A percentile compares a stretch with the other conserved stretches of the same genome.
These are phyloP conservation scores for Pisolithus sp. DNA, from an alignment of 768 basidiomycete species.

Conservation along the genomic window DNA sequence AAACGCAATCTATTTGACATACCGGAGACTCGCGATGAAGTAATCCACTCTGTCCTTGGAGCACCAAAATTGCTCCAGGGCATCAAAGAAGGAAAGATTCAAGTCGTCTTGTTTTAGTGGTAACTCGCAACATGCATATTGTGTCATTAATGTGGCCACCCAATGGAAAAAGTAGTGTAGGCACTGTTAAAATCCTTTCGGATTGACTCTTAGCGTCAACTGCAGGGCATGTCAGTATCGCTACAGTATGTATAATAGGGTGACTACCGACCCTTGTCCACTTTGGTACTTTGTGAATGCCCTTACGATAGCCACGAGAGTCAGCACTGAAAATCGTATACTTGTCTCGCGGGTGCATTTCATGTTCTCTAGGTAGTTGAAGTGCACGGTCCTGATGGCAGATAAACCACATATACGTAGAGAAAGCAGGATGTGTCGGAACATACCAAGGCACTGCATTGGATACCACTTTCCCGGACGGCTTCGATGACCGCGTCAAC, in stretches of 20 bases:
- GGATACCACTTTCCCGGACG: constrained; percentile 73
- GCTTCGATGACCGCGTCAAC: constrained; percentile 93
- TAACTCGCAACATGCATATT: background rate
- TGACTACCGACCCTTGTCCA: constrained; percentile 74
- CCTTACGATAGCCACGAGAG: constrained; percentile 76
- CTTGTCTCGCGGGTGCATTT: constrained; percentile 91
- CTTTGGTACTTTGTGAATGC: constrained; percentile 96
- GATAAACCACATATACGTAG: background rate
- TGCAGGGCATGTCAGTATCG: constrained; percentile 24
- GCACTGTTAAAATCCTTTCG: constrained; percentile 72
- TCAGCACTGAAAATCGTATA: constrained; percentile 84
- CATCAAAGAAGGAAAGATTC: constrained; percentile 65
- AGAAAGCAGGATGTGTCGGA: background rate
- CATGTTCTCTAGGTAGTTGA: constrained; percentile 84
- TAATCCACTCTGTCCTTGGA: constrained; percentile 70
- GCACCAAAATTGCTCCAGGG: constrained; percentile 53
- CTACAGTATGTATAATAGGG: background rate
- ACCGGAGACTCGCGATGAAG: constrained; percentile 76
- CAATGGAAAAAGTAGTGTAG: constrained; percentile 10
- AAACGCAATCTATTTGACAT: constrained; percentile 72
- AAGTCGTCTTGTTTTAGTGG: constrained; percentile 70
- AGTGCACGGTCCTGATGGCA: constrained; percentile 59
- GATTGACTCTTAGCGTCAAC: constrained; percentile 84
- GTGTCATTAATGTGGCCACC: background rate
- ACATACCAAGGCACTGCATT: constrained; percentile 72